These are phyloP conservation scores for Suillus paluster DNA, from an alignment of 768 basidiomycete species.

Conservation along the genomic window DNA sequence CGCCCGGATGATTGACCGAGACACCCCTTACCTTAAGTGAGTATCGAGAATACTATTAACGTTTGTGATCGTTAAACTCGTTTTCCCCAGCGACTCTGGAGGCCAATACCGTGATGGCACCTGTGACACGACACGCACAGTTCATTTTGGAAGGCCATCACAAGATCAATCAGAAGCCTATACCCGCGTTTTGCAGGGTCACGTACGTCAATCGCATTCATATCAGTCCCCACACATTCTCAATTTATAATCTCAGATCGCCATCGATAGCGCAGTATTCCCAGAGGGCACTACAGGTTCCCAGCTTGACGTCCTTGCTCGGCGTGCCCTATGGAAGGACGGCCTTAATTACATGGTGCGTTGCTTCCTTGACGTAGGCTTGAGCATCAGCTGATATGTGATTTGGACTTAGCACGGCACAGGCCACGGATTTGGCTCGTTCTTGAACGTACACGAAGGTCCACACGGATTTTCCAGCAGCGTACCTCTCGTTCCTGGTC, in stretches of 20 bases:
- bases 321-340: constrained; percentile 86
- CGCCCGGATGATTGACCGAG: constrained; percentile 75
- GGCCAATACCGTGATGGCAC: constrained; percentile 92
- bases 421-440: constrained; percentile 89
- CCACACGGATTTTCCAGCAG: constrained; percentile 76
- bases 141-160: constrained; percentile 89
- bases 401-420: constrained; percentile 73
- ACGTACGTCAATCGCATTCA: constrained; percentile 59
- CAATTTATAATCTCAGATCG: constrained; percentile 60
- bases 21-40: constrained; percentile 89
- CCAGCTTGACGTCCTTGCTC: constrained; percentile 87
- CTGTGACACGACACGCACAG: constrained; percentile 79
- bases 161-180: constrained; percentile 87
- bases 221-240: constrained; percentile 20
- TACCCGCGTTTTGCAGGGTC: constrained; percentile 94
- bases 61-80: constrained; percentile 18
- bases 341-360: constrained; percentile 79
- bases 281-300: constrained; percentile 87
- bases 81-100: constrained; percentile 78
- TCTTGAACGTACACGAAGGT: constrained; percentile 86
- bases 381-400: constrained; percentile 16
- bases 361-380: constrained; percentile 17
- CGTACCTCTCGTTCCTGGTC: constrained; percentile 77
- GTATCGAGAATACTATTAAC: constrained; percentile 29
- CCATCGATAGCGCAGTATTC: constrained; percentile 88